Evolutionary conservation across 2,329 filamentous ascomycete genomes (phyloP).

Genomic region (Apiospora koreana): DNA sequence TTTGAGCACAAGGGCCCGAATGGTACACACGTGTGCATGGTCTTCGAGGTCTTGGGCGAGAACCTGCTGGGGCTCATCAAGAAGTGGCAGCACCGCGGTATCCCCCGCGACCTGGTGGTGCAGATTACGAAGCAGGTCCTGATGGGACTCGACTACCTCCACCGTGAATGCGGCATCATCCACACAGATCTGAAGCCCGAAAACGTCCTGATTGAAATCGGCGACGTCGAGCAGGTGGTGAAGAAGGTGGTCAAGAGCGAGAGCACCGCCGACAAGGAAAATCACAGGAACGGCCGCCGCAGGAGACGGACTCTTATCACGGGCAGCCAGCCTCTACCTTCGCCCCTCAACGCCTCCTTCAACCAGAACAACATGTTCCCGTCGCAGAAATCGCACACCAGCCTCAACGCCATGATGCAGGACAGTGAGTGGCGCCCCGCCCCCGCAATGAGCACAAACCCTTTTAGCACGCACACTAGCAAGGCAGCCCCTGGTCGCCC

Average conservation of each 20-base stretch:
- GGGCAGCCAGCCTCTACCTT: constrained; percentile 92
- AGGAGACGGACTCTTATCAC: constrained; percentile 93
- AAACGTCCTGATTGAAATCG: constrained; percentile 98
- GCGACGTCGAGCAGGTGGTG: constrained; percentile 97
- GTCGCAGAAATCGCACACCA: constrained; percentile 65
- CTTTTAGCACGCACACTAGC: constrained; percentile 3
- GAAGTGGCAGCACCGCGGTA: constrained; percentile 96
- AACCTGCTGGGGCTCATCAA: constrained; percentile 95
- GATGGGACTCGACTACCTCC: constrained; percentile 91
- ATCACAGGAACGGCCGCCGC: constrained; percentile 87
- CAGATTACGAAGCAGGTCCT: constrained; percentile 99
- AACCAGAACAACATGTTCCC: constrained; percentile 73
- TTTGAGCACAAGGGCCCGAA: constrained; percentile 98
- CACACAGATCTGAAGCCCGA: constrained; percentile 98
- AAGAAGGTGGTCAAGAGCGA: constrained; percentile 93
- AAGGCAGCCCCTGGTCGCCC: not conserved
- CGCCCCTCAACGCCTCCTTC: constrained; percentile 90
- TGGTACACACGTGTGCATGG: constrained; percentile 97
- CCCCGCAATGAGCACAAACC: constrained; percentile 3
- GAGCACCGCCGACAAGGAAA: constrained; percentile 67
- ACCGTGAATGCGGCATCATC: constrained; percentile 97
- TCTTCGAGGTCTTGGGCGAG: constrained; percentile 96
- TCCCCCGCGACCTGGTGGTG: constrained; percentile 94
- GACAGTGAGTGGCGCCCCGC: constrained; percentile 57
- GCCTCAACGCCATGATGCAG: constrained; percentile 81